phyloP scores from a whole-genome alignment of 2,329 filamentous ascomycete genomes.

The Seiridium unicorne region DNA sequence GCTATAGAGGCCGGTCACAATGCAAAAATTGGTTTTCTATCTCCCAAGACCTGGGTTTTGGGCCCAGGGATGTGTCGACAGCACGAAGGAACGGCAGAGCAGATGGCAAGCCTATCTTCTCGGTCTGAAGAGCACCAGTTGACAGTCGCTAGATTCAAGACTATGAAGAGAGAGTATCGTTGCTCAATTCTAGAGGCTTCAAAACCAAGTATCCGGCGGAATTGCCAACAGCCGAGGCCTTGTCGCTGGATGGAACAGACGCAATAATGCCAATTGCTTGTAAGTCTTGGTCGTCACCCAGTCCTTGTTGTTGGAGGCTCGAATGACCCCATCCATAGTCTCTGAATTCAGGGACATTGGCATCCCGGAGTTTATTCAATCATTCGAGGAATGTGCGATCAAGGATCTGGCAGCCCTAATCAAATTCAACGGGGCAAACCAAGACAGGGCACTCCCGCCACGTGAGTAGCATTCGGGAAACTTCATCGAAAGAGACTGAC shows the following conservation, averaged over 20 bases:
- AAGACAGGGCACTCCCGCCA: background rate
- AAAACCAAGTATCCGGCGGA: background rate
- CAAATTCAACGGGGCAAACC: background rate
- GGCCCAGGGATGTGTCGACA: background rate
- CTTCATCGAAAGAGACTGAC: background rate
- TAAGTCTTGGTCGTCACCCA: background rate
- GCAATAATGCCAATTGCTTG: background rate
- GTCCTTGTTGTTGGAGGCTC: background rate
- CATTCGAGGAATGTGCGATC: background rate
- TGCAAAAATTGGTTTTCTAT: background rate
- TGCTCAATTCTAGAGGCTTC: background rate
- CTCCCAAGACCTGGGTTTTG: background rate
- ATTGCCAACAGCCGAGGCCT: background rate
- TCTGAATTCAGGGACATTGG: background rate
- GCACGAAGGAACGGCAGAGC: background rate
- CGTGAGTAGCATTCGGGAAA: background rate
- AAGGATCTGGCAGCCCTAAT: background rate
- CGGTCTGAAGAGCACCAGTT: background rate
- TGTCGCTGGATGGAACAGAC: background rate
- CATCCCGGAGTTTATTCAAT: background rate
- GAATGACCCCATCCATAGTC: background rate
- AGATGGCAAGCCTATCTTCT: slow-evolving; percentile 3
- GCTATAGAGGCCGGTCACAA: background rate
- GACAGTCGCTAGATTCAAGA: background rate
- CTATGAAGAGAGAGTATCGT: background rate